Base-by-base conservation (phyloP, 768 basidiomycete species). In the Coprinellus micaceus region DNA sequence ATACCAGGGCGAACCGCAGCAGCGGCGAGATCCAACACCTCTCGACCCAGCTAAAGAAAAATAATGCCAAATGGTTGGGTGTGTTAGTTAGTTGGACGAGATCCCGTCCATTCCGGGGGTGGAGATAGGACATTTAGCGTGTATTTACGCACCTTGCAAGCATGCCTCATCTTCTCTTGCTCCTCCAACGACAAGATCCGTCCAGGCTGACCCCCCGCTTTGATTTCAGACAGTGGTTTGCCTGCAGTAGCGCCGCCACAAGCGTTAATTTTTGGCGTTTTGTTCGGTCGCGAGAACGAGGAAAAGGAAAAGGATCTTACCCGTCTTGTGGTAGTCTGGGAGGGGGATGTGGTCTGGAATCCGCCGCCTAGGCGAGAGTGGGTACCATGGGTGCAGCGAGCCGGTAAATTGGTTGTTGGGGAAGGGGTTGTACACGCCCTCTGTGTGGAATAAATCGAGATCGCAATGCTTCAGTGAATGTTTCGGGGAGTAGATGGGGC, bases 1-100 rank as follows among this genome's bases (percentile, higher is more conserved):
- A 97, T 82, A 33, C 96, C 97, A n/a, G 94, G 91, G 41, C 81
- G 78, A 58, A 98, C 76, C 65, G 86, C 82, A 0, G 94, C 83
- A 1, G 95, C 96, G 17, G 91, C 88, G 55, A 91, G 78, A 69
- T 98, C 95, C 21, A 99, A 81, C n/a, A 99, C 87, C 74, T 99
- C 93, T 48, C 97, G 78, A 3, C 82, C 83, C 60, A 97, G 78
- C 97, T 98, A 58, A 24, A 53, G 30, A 53, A 47, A 22, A 13
- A 17, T 13, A 21, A 3, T 36, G 12, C 22, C 40, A 10, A 24
- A 47, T 12, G 22, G 10, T 19, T 24, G 40, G 6, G n/a, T 13
- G 39, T 30, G 21, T n/a, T 17, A 28, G 26, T 2, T 9, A 48
- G 24, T 24, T 30, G 25, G 13, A 6, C 25, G 22, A 30, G 15